Base-by-base conservation (phyloP, 2,329 filamentous ascomycete species). In the Sarocladium oryzae region DNA sequence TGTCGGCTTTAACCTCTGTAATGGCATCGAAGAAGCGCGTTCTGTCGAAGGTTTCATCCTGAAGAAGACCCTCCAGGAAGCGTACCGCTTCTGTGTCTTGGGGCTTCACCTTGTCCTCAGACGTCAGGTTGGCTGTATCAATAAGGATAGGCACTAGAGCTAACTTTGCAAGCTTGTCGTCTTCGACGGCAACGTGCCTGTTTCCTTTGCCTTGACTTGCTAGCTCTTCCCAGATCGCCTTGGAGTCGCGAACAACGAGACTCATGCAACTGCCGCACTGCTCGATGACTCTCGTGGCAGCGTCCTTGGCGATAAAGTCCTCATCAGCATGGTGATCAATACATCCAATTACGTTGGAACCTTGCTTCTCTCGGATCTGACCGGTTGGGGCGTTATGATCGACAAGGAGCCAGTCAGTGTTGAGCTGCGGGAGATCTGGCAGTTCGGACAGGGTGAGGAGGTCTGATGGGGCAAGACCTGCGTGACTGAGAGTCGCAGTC, bases 311-410 rank as follows among this genome's bases (percentile, higher is more conserved):
- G 0, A 89, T 70, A 6, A 63, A 69, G 5, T 71, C 65, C 60
- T 93, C 88, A 55, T 93, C 88, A 1, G 79, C 82, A 63, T 93
- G 89, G 66, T 93, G 88, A 66, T 93, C 88, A 51, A 93, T 78
- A 56, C 84, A 84, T 3, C 84, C 86, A 4, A 74, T 67, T 0
- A 91, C 77, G 8, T 71, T 69, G 3, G 61, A 54, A 0, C 69
- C 68, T 60, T 81, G 88, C 15, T 72, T 65, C 35, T 63, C 66
- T 15, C 33, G 13, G n/a, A 92, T 69, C 13, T 67, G 60, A 0
- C 86, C 86, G 5, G 85, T 84, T 45, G 89, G 71, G 1, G 73
- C 76, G 62, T 93, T 93, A 71, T 93, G 89, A 67, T 93, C 88
- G 3, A 93, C 86, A 1, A 93, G 72, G 16, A 89, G 68, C 86